Base-by-base conservation (phyloP, 306 rosid species). In the Quercus parvula region DNA sequence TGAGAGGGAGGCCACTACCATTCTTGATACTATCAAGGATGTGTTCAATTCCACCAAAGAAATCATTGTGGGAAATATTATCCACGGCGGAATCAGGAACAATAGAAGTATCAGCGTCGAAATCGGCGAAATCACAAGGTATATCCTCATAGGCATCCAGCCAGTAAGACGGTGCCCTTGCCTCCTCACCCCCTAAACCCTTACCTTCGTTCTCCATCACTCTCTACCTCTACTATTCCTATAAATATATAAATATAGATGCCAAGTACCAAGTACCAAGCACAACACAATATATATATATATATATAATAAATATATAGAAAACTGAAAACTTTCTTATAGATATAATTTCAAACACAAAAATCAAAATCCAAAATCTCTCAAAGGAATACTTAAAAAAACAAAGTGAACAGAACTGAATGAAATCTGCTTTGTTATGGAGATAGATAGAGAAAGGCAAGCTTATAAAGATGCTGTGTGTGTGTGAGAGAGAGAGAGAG, bases 91-190 rank as follows among this genome's bases (percentile, higher is more conserved):
- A 85, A 5, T 80, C 89, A 2, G 92, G 75, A 19, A 71, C 81
- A 17, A 81, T 25, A 27, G 88, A 77, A 10, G 72, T 3, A 6
- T 86, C 85, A 5, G 82, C 84, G 61, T 79, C 87, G 56, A 92
- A 91, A 82, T 90, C 96, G 56, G 89, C 88, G 64, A 92, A 82
- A 79, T 94, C 98, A 56, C 97, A 94, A 6, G 98, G 66, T 20
- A 94, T 88, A 75, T 93, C 97, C 78, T 91, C 99, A 49, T 91
- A 91, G 6, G 99, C 99, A 77, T 95, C 99, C 2, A 95, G 81
- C 99, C 99, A 95, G 85, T 93, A 95, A 28, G 98, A 92, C 4
- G 97, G 77, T 12, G 54, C 52, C 72, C 72, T 68, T 54, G 35
- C n/a, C 9, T 68, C 72, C 25, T 68, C 72, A 5, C 17, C 77